Base-by-base conservation (phyloP, 352 stramenopile genomes). In the Pythium apleroticum region DNA sequence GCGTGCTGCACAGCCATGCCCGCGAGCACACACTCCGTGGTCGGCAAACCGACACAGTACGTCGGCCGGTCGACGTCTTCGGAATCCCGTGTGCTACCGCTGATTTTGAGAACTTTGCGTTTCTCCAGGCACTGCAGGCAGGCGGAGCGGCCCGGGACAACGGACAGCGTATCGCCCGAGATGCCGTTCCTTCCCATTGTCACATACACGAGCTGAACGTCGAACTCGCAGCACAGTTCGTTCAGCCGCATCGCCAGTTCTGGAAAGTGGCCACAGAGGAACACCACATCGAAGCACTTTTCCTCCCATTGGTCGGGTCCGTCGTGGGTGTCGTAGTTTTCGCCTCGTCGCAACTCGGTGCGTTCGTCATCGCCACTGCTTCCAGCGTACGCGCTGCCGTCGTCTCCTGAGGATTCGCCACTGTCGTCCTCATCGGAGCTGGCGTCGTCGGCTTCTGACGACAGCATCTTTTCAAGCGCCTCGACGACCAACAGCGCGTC, bases 111-210 rank as follows among this genome's bases (percentile, higher is more conserved):
- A 14, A 79, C 48, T 46, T 79, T 84, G 31, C 76, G 73, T 46
- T 77, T 78, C 49, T 84, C 68, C 12, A 84, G 60, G 63, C 76
- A 81, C 60, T 82, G 66, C 7, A 86, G 55, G 50, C 77, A 86
- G 24, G 73, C 75, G 14, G 75, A 80, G 14, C 57, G 52, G 0
- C 78, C 74, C 0, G 74, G 76, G 7, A 73, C 30, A 1, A 80
- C 74, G 0, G 77, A 68, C 17, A 84, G 14, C 19, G 78, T 60
- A 22, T 80, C 65, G 3, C 78, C 76, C 7, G 74, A 76, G 43
- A 83, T 73, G 19, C 76, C 76, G 55, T 84, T 63, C 19, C 12
- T 24, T 4, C 74, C 72, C 22, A 72, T 65, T 15, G 57, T 63
- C 5, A 69, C 61, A 19, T 74, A 69, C 24, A 82, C 68, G n/a